Evolutionary conservation across 1,139 yeast genomes (phyloP), one percentile per base, ranked within the genome.

Genomic region (Candida tetrigidarum): DNA sequence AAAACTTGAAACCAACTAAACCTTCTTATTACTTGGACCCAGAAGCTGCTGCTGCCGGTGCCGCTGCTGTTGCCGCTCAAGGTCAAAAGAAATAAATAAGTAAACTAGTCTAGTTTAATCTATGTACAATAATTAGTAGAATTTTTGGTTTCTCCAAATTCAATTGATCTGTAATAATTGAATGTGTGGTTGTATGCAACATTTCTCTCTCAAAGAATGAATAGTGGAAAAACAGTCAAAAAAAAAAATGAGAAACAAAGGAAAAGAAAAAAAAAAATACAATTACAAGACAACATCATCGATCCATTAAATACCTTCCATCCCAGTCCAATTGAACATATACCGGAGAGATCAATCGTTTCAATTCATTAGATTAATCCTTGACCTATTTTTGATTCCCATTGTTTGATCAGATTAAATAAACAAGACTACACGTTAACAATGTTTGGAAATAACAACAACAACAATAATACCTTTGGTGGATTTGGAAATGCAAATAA

Each of bases 31-130:
- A 92, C 84, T 86, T 92, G 76, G 98, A 92, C 77, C 98, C 98
- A 62, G 97, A 90, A 78, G 98, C 97, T 65, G 98, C 98, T 66
- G 97, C 91, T 55, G 97, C 97, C 49, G 98, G 98, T 80, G 98
- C 98, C 56, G 97, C 97, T 64, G 97, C 97, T 50, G 98, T 92
- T 59, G 98, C 98, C 62, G 90, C 90, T 64, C 98, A 92, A 80
- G 98, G 98, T 71, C 59, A 72, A 37, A 75, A 74, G 68, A 70
- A 74, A 62, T 71, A 70, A 52, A 37, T 36, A 26, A 12, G 6
- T 20, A 15, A 12, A 20, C 26, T 14, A 12, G 8, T 19, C 11
- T 22, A 16, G 11, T 16, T 20, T n/a, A n/a, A n/a, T n/a, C n/a
- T n/a, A n/a, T n/a, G n/a, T n/a, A n/a, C n/a, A n/a, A n/a, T n/a